These are phyloP conservation scores for Aspergillus sp. DNA, from an alignment of 2,329 filamentous ascomycete species.

Conservation along the genomic window DNA sequence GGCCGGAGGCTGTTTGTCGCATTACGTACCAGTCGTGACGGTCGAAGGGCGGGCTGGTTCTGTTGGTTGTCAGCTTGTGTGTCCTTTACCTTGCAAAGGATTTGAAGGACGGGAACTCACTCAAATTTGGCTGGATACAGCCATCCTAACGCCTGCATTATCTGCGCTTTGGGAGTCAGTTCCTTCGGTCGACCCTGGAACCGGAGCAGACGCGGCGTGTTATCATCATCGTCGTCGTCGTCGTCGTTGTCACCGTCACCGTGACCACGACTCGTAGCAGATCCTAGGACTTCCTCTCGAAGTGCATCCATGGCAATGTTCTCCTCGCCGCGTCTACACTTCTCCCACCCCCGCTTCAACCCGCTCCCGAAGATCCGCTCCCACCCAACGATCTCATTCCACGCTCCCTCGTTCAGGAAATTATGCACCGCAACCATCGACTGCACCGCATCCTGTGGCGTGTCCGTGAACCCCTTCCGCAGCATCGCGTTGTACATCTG, in stretches of 20 bases:
- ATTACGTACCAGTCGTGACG: constrained; percentile 95
- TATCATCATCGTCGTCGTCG: constrained; percentile 19
- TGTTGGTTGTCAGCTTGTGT: constrained; percentile 25
- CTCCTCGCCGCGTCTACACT: constrained; percentile 66
- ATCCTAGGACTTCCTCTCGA: constrained; percentile 37
- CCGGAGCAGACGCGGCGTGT: constrained; percentile 64
- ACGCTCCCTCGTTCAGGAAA: constrained; percentile 94
- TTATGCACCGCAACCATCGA: constrained; percentile 98
- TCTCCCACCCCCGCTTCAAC: constrained; percentile 61
- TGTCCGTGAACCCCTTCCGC: constrained; percentile 91
- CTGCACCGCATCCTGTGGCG: constrained; percentile 85
- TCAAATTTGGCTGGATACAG: constrained; percentile 71
- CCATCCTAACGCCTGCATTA: constrained; percentile 71
- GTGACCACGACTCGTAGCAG: too few species aligned
- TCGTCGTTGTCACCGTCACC: too few species aligned
- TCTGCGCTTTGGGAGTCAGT: constrained; percentile 80
- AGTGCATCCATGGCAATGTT: constrained; percentile 50
- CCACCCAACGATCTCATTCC: constrained; percentile 91
- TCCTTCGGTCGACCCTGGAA: constrained; percentile 88
- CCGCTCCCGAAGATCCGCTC: constrained; percentile 76
- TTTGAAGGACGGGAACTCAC: constrained; percentile 39
- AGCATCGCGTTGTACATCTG: constrained; percentile 99
- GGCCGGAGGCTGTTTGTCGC: constrained; percentile 56
- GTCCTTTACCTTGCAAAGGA: background rate
- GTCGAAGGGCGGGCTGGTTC: constrained; percentile 82